Conservation (phyloP, 2,329 filamentous ascomycete genomes). For the Endoconidiophora polonica region DNA sequence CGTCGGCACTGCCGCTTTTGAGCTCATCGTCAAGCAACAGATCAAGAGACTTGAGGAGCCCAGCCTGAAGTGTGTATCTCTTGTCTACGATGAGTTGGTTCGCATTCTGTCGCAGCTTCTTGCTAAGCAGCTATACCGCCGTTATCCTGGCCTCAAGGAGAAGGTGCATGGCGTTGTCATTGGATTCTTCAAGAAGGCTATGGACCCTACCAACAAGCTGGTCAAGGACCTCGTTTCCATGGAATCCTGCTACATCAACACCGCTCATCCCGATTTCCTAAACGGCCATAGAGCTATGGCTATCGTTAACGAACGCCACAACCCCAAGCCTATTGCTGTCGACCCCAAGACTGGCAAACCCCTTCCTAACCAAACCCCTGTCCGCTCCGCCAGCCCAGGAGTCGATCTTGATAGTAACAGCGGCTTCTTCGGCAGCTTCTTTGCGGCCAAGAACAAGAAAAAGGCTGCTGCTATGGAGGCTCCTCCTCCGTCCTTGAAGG, state of each 20-base stretch:
- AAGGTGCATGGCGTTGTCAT: slow-evolving; percentile 92
- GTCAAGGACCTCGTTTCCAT: slow-evolving; percentile 84
- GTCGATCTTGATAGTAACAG: slow-evolving; percentile 39
- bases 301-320: slow-evolving; percentile 87
- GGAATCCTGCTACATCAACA: slow-evolving; percentile 97
- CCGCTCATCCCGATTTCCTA: slow-evolving; percentile 91
- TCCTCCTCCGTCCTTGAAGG: slow-evolving; percentile 82
- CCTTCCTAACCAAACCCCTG: slow-evolving; percentile 50
- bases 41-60: slow-evolving; percentile 94
- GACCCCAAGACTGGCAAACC: slow-evolving; percentile 98
- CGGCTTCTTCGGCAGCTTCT: slow-evolving; percentile 97
- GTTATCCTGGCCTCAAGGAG: slow-evolving; percentile 90
- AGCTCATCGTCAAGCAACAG: slow-evolving; percentile 96
- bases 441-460: slow-evolving; percentile 99
- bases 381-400: slow-evolving; percentile 59
- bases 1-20: slow-evolving; percentile 94
- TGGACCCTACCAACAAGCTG: slow-evolving; percentile 96
- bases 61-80: slow-evolving; percentile 88
- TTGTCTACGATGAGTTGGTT: slow-evolving; percentile 94
- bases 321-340: slow-evolving; percentile 78
- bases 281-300: slow-evolving; percentile 97
- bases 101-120: slow-evolving; percentile 85
- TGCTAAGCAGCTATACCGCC: slow-evolving; percentile 72
- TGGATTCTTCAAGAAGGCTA: slow-evolving; percentile 89
- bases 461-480: slow-evolving; percentile 99